Percentiles rank a stretch among this genome's conserved stretches.
Evolutionary conservation across 2,329 filamentous ascomycete species (phyloP).

Genomic region (Colletotrichum eremochloae): DNA sequence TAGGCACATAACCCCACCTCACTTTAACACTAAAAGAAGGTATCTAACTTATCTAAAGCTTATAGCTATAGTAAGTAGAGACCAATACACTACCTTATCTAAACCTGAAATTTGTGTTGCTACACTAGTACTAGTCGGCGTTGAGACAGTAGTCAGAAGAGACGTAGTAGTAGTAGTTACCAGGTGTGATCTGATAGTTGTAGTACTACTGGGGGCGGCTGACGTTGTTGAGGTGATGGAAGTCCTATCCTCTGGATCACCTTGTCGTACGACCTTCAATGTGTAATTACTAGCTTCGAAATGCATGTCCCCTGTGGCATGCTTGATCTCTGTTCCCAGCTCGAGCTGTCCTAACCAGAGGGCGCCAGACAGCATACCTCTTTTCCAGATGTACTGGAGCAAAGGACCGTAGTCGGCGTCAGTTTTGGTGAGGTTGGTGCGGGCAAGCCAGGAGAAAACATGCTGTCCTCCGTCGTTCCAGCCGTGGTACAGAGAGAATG

Average conservation of each 20-base stretch:
- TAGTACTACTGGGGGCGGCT: not conserved
- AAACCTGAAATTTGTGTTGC: not conserved
- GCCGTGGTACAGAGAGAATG: constrained; percentile 38
- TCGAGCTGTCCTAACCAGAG: constrained; percentile 38
- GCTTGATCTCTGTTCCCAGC: constrained; percentile 38
- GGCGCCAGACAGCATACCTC: constrained; percentile 34
- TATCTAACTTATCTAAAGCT: not conserved
- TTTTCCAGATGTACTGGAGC: constrained; percentile 39
- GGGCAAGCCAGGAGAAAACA: constrained; percentile 38
- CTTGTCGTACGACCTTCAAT: constrained; percentile 35
- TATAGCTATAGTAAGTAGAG: not conserved
- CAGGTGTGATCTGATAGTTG: not conserved
- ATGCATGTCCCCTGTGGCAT: constrained; percentile 30
- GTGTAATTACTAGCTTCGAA: constrained; percentile 39
- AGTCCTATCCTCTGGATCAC: constrained; percentile 31
- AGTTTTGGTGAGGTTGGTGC: constrained; percentile 33
- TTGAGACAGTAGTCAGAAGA: not conserved
- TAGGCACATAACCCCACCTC: too few relatives aligned
- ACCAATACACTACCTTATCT: not conserved
- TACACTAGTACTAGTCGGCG: not conserved
- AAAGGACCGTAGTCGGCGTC: constrained; percentile 38
- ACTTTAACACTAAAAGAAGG: not conserved
- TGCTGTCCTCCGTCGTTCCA: constrained; percentile 41
- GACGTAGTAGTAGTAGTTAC: not conserved
- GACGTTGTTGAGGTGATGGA: constrained; percentile 1